A percentile compares a stretch with the other conserved stretches of the same genome.
phyloP scores from a whole-genome alignment of 1,284 basidiomycete species.

The Naganishia cerealis region DNA sequence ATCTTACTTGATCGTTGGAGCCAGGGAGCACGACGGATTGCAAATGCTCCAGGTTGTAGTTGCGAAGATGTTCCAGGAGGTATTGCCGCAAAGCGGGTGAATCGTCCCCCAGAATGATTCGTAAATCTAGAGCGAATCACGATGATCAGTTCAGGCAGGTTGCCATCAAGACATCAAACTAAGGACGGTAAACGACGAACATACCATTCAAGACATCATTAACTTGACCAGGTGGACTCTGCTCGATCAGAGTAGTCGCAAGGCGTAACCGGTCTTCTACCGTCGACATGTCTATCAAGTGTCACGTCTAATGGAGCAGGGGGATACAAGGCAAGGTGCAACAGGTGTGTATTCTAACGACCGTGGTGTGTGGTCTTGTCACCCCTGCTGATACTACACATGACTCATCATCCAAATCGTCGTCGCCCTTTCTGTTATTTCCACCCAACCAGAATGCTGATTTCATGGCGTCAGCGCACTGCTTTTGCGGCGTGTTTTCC shows the following conservation, averaged over 20 bases:
- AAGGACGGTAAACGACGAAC: not conserved
- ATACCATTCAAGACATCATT: constrained; percentile 75
- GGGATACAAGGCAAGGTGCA: not conserved
- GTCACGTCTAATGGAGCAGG: not conserved
- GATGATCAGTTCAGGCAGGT: constrained; percentile 9
- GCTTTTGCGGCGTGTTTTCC: too few species aligned
- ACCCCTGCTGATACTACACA: not conserved
- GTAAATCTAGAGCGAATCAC: constrained; percentile 65
- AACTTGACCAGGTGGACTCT: constrained; percentile 90
- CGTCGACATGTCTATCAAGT: constrained; percentile 1
- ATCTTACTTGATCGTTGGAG: constrained; percentile 65
- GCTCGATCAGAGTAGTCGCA: constrained; percentile 63
- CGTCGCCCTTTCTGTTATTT: not conserved
- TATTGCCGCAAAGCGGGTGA: constrained; percentile 46
- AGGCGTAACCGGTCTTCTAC: constrained; percentile 16
- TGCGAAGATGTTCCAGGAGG: constrained; percentile 55
- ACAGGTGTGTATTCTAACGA: not conserved
- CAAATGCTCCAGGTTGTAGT: constrained; percentile 80
- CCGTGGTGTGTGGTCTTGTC: not conserved
- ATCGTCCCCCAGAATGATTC: constrained; percentile 82
- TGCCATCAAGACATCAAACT: not conserved
- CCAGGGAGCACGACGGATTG: constrained; percentile 73
- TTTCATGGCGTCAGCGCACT: too few species aligned
- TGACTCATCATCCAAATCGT: not conserved
- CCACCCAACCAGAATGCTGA: not conserved